Percentiles rank a stretch among this genome's conserved stretches.
phyloP scores from a whole-genome alignment of 192 early-diverging fungal genomes.

The Gigaspora rosea region DNA sequence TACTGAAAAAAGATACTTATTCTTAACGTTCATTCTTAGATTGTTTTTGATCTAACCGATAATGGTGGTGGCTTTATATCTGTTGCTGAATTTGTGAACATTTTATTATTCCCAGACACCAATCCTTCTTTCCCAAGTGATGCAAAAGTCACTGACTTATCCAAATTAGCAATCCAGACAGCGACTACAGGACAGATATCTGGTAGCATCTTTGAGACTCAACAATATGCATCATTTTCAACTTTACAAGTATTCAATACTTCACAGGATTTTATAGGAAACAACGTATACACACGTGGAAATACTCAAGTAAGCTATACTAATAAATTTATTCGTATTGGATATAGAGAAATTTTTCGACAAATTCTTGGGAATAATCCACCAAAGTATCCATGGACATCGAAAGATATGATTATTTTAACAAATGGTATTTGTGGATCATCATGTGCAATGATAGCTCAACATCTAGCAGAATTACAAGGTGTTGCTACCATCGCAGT shows the following conservation, averaged over 20 bases:
- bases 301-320: not conserved
- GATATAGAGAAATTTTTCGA: not conserved
- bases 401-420: constrained; percentile 33
- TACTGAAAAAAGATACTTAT: not conserved
- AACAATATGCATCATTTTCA: not conserved
- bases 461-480: constrained; percentile 38
- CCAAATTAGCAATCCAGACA: not conserved
- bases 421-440: constrained; percentile 44
- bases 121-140: not conserved
- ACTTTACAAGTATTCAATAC: not conserved
- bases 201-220: not conserved
- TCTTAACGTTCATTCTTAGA: not conserved
- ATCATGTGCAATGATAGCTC: constrained; percentile 39
- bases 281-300: not conserved
- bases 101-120: not conserved
- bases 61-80: not conserved
- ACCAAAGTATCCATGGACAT: not conserved
- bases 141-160: not conserved
- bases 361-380: not conserved
- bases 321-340: not conserved
- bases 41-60: not conserved
- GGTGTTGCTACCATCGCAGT: constrained; percentile 35
- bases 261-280: not conserved
- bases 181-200: not conserved
- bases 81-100: not conserved